Conservation (phyloP, 163 green algal genomes). For the Coccomyxa subellipsoidea region DNA sequence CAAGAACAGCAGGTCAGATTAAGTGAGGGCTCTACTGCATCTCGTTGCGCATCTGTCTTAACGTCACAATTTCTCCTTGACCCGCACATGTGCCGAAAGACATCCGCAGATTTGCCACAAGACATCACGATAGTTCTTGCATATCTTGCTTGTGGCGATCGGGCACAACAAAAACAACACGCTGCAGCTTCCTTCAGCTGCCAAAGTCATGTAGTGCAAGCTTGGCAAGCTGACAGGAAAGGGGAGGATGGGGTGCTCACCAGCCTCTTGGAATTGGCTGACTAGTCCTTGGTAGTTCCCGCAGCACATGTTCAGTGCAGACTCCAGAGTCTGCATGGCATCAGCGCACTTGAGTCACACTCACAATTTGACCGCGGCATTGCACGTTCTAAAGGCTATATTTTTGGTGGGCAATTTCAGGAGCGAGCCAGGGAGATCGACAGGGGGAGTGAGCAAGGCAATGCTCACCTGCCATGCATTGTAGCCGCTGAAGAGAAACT, state of each 20-base stretch:
- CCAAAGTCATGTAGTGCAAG: not conserved
- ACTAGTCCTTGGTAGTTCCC: not conserved
- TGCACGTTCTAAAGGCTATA: no score
- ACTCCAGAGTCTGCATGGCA: not conserved
- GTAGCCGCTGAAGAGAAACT: slow-evolving; percentile 12
- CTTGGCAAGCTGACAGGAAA: not conserved
- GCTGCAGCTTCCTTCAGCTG: not conserved
- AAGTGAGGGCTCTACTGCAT: not conserved
- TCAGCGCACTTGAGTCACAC: no score
- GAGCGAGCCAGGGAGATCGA: no score
- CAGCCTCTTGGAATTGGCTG: not conserved
- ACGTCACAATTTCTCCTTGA: no score
- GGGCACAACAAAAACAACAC: not conserved
- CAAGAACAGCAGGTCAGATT: not conserved
- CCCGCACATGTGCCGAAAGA: no score
- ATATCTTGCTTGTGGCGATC: not conserved
- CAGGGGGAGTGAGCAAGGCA: not conserved
- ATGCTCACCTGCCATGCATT: slow-evolving; percentile 14
- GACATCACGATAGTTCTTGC: no score
- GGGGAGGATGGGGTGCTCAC: not conserved
- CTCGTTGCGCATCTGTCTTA: no score
- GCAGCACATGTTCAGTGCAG: slow-evolving; percentile 8
- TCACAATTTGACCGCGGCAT: no score
- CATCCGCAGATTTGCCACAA: no score
- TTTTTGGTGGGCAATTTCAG: not conserved